A percentile compares a stretch with the other conserved stretches of the same genome.
Conservation (phyloP, 2,329 filamentous ascomycete genomes). For the Colletotrichum sp. region DNA sequence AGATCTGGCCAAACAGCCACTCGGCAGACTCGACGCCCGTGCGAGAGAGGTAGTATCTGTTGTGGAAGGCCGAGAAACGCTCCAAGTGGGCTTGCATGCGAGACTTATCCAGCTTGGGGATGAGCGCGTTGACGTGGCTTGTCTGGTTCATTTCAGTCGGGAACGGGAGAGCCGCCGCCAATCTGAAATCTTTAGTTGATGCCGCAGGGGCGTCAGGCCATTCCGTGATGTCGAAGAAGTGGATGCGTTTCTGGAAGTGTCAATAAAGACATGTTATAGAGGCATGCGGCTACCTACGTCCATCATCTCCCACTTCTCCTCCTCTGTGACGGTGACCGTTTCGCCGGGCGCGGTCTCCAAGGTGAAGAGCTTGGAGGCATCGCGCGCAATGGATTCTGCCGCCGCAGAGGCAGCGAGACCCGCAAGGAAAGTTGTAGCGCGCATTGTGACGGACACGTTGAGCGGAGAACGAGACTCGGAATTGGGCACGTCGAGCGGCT, state of each 20-base stretch:
- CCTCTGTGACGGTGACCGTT: conserved; percentile 27
- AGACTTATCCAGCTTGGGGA: conserved; percentile 10
- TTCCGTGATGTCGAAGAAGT: conserved; percentile 31
- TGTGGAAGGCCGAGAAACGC: conserved; percentile 70
- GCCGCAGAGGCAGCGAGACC: conserved; percentile 22
- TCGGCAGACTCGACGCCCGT: conserved; percentile 75
- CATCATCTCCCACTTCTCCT: conserved; percentile 28
- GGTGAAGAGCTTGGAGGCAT: conserved; percentile 23
- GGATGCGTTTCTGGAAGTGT: conserved; percentile 20
- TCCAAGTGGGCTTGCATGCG: conserved; percentile 33
- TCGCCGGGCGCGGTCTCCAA: conserved; percentile 26
- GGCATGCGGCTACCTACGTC: conserved; percentile 15
- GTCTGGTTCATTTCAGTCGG: conserved; percentile 24
- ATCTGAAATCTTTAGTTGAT: not conserved
- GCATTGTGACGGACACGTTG: conserved; percentile 15
- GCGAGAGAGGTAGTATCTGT: conserved; percentile 68
- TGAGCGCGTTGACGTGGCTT: conserved; percentile 20
- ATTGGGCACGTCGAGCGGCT: not conserved
- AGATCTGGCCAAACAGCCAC: conserved; percentile 74
- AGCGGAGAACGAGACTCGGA: not conserved
- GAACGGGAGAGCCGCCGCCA: conserved; percentile 20
- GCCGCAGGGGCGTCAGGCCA: conserved; percentile 17
- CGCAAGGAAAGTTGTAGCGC: conserved; percentile 21
- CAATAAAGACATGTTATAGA: accelerated
- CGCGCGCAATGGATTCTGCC: conserved; percentile 6